Base-by-base conservation (phyloP, 768 basidiomycete genomes). In the Hygrophorus pudorinus region DNA sequence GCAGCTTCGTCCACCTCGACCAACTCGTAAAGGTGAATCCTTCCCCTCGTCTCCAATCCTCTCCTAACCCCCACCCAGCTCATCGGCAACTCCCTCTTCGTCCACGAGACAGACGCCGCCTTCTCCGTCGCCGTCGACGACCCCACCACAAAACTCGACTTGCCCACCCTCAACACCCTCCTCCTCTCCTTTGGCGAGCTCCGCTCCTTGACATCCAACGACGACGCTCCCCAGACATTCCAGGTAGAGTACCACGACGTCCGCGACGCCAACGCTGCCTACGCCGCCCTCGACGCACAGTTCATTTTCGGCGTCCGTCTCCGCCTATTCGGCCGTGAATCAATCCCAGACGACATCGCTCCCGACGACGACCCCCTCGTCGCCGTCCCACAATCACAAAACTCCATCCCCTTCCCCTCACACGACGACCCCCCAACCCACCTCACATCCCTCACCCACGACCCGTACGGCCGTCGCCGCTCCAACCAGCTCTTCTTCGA, bases 181-280 rank as follows among this genome's bases (percentile, higher is more conserved):
- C 51, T 71, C 9, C 51, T 62, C 38, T 59, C 64, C 0, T 65
- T 61, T 47, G 69, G 69, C 14, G 56, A 50, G 42, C 44, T 72
- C 29, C 50, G 60, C 34, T 27, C 47, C 17, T 16, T 44, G 31
- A 32, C 31, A 32, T 11, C 29, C 13, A n/a, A 31, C 20, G 27
- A 41, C n/a, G 38, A 12, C 38, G 13, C 30, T 1, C 31, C 46
- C 42, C 49, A 63, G 57, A 38, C 70, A 21, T 85, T 78, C 58
- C 62, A 61, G 32, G 73, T 79, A 41, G 83, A 86, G 50, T 90
- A 75, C 56, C 81, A 71, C 54, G 84, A 88, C 53, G 66, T 75
- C 20, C 70, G 81, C 18, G 70, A 72, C 31, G 77, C 81, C 5
- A 61, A 67, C 31, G 53, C 56, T 9, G 83, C 85, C 11, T 71